A percentile compares a stretch with the other conserved stretches of the same genome.
phyloP scores from a whole-genome alignment of 2,329 filamentous ascomycete genomes.

The Colletotrichum cereale region DNA sequence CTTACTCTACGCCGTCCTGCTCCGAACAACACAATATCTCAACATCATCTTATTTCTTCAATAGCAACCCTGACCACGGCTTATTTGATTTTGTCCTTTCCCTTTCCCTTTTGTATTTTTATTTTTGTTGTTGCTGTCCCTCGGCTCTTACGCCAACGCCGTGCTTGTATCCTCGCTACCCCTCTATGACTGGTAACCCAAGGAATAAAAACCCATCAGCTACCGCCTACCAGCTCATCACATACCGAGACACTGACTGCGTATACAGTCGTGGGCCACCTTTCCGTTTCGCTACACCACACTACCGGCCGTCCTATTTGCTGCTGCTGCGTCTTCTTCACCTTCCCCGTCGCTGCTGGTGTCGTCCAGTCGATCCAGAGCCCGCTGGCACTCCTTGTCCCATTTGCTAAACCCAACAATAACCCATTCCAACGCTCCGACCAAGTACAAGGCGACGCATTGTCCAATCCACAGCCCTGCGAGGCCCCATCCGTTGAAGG shows the following conservation, averaged over 20 bases:
- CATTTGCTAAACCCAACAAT: slow-evolving; percentile 84
- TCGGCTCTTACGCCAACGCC: background rate
- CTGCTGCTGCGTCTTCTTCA: slow-evolving; percentile 6
- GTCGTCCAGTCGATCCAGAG: slow-evolving; percentile 77
- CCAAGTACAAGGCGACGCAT: slow-evolving; percentile 83
- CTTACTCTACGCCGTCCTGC: background rate
- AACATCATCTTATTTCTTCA: background rate
- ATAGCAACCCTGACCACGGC: background rate
- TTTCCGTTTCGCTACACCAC: background rate
- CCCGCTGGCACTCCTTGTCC: slow-evolving; percentile 78
- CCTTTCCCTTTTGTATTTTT: background rate
- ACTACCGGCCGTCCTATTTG: background rate
- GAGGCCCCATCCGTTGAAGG: slow-evolving; percentile 88
- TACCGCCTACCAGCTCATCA: background rate
- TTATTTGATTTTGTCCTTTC: background rate
- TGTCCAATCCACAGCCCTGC: slow-evolving; percentile 86
- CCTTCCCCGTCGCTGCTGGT: slow-evolving; percentile 38
- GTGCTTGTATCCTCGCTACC: background rate
- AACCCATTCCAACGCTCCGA: slow-evolving; percentile 82
- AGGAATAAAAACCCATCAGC: background rate
- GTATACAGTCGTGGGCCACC: background rate
- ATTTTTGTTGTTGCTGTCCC: too few relatives aligned
- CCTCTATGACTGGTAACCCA: background rate
- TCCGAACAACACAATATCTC: background rate
- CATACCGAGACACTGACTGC: background rate